Base-by-base conservation (phyloP, 257 asterid species). In the Perilla frutescens region DNA sequence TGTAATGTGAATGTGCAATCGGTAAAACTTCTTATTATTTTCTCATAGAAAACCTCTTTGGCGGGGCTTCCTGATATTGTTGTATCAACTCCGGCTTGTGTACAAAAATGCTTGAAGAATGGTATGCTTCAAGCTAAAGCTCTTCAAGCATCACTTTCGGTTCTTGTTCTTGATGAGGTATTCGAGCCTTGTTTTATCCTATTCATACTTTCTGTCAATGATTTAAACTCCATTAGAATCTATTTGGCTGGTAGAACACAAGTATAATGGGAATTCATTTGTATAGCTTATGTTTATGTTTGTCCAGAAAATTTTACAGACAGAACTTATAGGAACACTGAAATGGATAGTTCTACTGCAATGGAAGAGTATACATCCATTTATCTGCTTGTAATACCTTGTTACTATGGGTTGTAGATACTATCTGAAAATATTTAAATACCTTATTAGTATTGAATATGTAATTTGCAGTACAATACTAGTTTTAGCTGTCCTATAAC, bases 151-250 rank as follows among this genome's bases (percentile, higher is more conserved):
- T 91, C 99, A 66, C 96, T 95, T 51, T 87, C 97, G 20, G 71
- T 84, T 81, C 91, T 95, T 62, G 79, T 95, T 78, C 98, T 95
- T 8, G 99, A 95, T 53, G 99, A 95, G 99, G 98, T 95, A 61
- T 74, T 87, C 49, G 3, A 32, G 41, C 70, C 39, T 48, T 13
- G 34, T 53, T 47, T 49, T 53, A 20, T 71, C 45, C 39, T 8
- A 63, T 57, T 68, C 62, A 53, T 36, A 39, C 29, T 56, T 56
- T 61, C 31, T 13, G 15, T 68, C 34, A 2, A 44, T 43, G 26
- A 13, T 49, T 51, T 68, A 10, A 49, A 29, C 48, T 44, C 31
- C 39, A 7, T 7, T 5, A 3, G 6, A 48, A 14, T 50, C 6
- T 39, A 53, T 11, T 70, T 77, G 44, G 8, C 20, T 12, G 43